Conservation (phyloP, 108 stramenopile species). For the Skeletonema tropicum region DNA sequence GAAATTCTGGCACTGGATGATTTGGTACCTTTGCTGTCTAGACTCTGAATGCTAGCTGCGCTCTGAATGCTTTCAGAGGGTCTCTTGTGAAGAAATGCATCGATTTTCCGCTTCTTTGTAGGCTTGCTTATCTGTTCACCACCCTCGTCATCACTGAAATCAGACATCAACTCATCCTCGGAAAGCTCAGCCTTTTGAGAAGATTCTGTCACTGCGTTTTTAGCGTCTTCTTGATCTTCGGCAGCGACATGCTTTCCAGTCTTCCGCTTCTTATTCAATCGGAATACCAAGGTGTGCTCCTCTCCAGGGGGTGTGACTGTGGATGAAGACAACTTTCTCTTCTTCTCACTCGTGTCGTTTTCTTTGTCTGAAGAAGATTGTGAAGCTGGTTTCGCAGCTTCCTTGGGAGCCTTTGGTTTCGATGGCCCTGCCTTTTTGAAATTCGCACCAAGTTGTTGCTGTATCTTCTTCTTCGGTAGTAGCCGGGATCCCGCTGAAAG, state of each 20-base stretch:
- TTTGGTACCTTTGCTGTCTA: neutral
- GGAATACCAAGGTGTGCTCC: constrained; percentile 22
- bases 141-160: constrained; percentile 43
- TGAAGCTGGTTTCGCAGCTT: neutral
- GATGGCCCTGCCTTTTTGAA: neutral
- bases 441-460: constrained; percentile 12
- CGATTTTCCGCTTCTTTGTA: constrained; percentile 9
- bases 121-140: neutral
- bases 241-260: constrained; percentile 20
- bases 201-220: constrained; percentile 4
- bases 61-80: constrained; percentile 24
- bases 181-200: constrained; percentile 27
- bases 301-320: constrained; percentile 19
- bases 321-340: constrained; percentile 11
- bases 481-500: constrained; percentile 15
- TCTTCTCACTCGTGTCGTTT: constrained; percentile 19
- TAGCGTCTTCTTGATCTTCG: constrained; percentile 12
- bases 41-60: constrained; percentile 4
- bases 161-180: constrained; percentile 47
- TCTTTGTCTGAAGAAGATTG: constrained; percentile 10
- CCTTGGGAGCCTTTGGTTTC: neutral
- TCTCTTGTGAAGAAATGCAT: constrained; percentile 22
- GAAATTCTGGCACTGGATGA: neutral
- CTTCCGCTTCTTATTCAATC: constrained; percentile 30
- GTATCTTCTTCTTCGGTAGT: constrained; percentile 15